phyloP scores from a whole-genome alignment of 352 stramenopile genomes.

The Phytophthora cryptogea region DNA sequence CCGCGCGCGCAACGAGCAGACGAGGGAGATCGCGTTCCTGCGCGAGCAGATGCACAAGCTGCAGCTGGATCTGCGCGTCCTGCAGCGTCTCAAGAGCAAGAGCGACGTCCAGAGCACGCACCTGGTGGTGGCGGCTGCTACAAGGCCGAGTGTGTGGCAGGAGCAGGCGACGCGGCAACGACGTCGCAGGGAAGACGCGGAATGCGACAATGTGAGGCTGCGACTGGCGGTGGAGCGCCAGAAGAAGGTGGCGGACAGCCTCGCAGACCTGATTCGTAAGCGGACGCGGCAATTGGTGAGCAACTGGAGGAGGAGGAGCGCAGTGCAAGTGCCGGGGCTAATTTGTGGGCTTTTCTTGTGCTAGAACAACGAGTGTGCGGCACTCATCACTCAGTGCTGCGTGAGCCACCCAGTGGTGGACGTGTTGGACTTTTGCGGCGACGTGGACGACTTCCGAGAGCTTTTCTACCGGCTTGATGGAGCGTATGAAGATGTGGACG shows the following conservation, averaged over 20 bases:
- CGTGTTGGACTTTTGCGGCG: constrained; percentile 25
- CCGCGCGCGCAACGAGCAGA: constrained; percentile 32
- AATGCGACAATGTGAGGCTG: constrained; percentile 40
- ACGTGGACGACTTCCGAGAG: constrained; percentile 25
- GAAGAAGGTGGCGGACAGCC: constrained; percentile 38
- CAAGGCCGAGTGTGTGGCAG: constrained; percentile 25
- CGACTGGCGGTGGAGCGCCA: constrained; percentile 47
- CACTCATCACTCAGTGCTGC: constrained; percentile 26
- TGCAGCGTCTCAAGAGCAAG: constrained; percentile 11
- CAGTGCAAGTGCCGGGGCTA: background rate
- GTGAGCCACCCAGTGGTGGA: constrained; percentile 9
- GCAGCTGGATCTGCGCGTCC: constrained; percentile 33
- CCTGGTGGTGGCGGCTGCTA: background rate
- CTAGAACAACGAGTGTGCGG: constrained; percentile 27
- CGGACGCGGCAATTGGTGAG: constrained; percentile 24
- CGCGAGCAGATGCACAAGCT: constrained; percentile 41
- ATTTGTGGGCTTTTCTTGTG: background rate
- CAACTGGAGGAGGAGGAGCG: background rate
- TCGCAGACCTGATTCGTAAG: constrained; percentile 38
- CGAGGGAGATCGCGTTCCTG: constrained; percentile 43
- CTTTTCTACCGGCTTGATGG: constrained; percentile 24
- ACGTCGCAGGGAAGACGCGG: constrained; percentile 10
- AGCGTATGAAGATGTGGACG: constrained; percentile 25
- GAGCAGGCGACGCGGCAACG: constrained; percentile 26
- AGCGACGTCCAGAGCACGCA: background rate